A percentile compares a stretch with the other conserved stretches of the same genome.
Conservation (phyloP, 768 basidiomycete genomes). For the Xerocomellus amylosporus region DNA sequence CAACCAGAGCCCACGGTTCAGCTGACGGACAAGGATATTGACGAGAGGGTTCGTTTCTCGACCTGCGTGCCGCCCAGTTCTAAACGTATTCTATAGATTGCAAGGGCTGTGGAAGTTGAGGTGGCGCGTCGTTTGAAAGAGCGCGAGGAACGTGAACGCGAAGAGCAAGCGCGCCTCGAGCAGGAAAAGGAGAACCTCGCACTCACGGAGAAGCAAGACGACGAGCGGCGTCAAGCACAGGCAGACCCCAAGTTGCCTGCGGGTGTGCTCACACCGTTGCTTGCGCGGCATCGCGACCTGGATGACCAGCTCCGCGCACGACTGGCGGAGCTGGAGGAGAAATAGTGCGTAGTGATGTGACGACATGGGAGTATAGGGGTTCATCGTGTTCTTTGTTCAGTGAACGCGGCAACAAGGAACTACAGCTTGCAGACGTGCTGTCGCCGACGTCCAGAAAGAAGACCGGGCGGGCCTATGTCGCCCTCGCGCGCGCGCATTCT, state of each 20-base stretch:
- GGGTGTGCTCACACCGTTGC: conserved; percentile 55
- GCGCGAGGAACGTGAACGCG: conserved; percentile 34
- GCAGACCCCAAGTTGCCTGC: conserved; percentile 23
- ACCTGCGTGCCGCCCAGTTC: background rate
- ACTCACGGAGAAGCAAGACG: conserved; percentile 12
- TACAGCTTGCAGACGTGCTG: conserved; percentile 57
- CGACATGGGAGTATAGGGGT: conserved; percentile 8
- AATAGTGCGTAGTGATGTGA: conserved; percentile 55
- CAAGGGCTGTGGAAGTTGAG: conserved; percentile 70
- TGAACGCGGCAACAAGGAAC: conserved; percentile 60
- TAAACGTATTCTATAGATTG: conserved; percentile 46
- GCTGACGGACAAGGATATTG: conserved; percentile 69
- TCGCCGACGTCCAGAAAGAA: conserved; percentile 78
- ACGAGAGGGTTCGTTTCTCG: conserved; percentile 52
- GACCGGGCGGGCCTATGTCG: conserved; percentile 80
- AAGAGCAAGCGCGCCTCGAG: conserved; percentile 29
- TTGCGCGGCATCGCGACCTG: conserved; percentile 64
- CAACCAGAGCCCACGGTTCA: conserved; percentile 16
- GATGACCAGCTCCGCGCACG: conserved; percentile 65
- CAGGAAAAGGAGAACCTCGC: conserved; percentile 29
- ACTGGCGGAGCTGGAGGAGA: conserved; percentile 67
- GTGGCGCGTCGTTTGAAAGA: conserved; percentile 62
- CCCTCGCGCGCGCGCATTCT: conserved; percentile 75
- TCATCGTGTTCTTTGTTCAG: conserved; percentile 32
- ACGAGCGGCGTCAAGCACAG: conserved; percentile 7